Base-by-base conservation (phyloP, 2,329 filamentous ascomycete species). In the Raffaelea albimanens region DNA sequence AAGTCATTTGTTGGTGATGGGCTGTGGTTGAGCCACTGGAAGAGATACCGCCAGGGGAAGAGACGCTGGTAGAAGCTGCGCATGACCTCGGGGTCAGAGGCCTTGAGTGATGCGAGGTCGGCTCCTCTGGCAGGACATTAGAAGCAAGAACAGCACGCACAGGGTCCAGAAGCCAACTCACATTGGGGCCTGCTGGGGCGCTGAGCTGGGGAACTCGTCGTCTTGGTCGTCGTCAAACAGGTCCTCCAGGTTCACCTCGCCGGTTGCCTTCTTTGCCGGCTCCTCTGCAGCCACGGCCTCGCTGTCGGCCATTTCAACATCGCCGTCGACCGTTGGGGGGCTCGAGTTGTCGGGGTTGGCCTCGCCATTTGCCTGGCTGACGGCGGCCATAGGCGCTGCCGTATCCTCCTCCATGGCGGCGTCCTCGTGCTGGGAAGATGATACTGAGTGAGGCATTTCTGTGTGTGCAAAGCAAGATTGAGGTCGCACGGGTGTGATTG, bases 21-120 rank as follows among this genome's bases (percentile, higher is more conserved):
- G 46, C 87, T 87, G 66, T 97, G 93, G 62, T 97, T 98, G 43
- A 98, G 79, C 93, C 93, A 98, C 64, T 96, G 90, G 67, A 96
- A 98, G 19, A 97, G 80, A 52, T 87, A 85, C 50, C 90, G 82
- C 74, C 95, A 98, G 4, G 93, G 93, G 58, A 97, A 97, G 34
- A 98, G 74, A 43, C 93, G 87, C 61, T 95, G 87, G 63, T 98
- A 98, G 69, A 96, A 98, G 54, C 85, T 87, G 58, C 86, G 81
- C 81, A 97, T 89, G 11, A 94, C 78, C 59, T 90, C 87, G 2
- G 87, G 82, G 56, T 95, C 36, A 81, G 57, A 85, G 39, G 76
- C 72, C 34, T 66, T 69, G 31, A 72, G 57, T 0, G 64, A 58
- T 14, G 63, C 42, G 14, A 47, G 8, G 23, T 49, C 45, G 22